Percentiles rank a stretch among this genome's conserved stretches.
These are phyloP conservation scores for Aspergillus sp. DNA, from an alignment of 2,329 filamentous ascomycete species.

Conservation along the genomic window DNA sequence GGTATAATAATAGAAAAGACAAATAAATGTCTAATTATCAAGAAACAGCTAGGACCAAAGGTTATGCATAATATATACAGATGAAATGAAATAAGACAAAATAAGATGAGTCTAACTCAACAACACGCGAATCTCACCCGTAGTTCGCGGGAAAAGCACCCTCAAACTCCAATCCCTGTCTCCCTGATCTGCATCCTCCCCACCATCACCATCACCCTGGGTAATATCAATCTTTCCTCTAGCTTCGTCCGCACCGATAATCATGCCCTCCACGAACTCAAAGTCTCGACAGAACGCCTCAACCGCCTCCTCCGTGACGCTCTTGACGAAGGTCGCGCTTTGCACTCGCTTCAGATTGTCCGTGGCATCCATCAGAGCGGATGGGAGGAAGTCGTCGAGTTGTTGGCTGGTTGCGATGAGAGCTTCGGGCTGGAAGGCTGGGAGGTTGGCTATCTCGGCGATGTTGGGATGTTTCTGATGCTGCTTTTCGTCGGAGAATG, in stretches of 20 bases:
- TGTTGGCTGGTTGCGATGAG: slow-evolving; percentile 67
- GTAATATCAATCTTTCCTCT: slow-evolving; percentile 30
- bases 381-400: slow-evolving; percentile 87
- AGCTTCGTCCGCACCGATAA: slow-evolving; percentile 55
- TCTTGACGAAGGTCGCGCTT: slow-evolving; percentile 65
- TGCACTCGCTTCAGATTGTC: slow-evolving; percentile 72
- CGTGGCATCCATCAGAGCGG: slow-evolving; percentile 85
- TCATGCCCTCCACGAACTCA: slow-evolving; percentile 60
- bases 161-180: slow-evolving; percentile 39
- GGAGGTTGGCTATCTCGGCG: slow-evolving; percentile 50
- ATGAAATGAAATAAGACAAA: too few relatives aligned
- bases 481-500: slow-evolving; percentile 21
- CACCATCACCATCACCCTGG: slow-evolving; percentile 18
- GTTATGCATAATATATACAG: too few relatives aligned
- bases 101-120: slow-evolving; percentile 45
- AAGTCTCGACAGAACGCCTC: slow-evolving; percentile 83
- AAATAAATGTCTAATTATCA: too few relatives aligned
- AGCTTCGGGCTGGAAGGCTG: slow-evolving; percentile 54
- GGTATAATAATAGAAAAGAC: too few relatives aligned
- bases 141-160: slow-evolving; percentile 59
- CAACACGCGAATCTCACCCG: slow-evolving; percentile 59
- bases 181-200: slow-evolving; percentile 30
- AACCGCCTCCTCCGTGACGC: slow-evolving; percentile 77
- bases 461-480: slow-evolving; percentile 43
- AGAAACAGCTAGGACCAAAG: too few relatives aligned